These are phyloP conservation scores for Populus trichocarpa DNA, from an alignment of 441 rosid species.

Conservation along the genomic window DNA sequence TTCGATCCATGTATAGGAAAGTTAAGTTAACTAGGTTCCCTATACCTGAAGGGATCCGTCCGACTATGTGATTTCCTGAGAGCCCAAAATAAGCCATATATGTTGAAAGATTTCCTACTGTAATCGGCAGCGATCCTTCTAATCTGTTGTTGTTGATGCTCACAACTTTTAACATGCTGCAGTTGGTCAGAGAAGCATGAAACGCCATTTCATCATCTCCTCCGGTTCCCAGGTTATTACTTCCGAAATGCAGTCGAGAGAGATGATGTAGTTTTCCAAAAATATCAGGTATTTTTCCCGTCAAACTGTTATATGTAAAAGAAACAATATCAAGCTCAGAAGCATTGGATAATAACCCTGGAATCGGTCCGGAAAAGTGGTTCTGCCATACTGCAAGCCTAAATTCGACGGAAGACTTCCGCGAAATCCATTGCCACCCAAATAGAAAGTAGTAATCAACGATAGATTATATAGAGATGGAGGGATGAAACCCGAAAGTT, in stretches of 20 bases:
- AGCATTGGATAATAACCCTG: neutral
- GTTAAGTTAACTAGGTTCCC: neutral
- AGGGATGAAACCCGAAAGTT: neutral
- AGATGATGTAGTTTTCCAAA: neutral
- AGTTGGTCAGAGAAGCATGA: neutral
- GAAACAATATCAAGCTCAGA: neutral
- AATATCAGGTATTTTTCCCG: neutral
- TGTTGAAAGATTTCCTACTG: neutral
- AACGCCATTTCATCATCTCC: neutral
- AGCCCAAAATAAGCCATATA: neutral
- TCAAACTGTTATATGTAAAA: neutral
- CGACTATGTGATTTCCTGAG: neutral
- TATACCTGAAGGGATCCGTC: neutral
- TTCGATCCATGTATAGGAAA: neutral
- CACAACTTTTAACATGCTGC: neutral
- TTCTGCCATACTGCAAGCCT: neutral
- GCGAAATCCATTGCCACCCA: neutral
- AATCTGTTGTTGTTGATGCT: neutral
- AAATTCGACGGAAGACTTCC: neutral
- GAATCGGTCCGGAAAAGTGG: neutral
- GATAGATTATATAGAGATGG: neutral
- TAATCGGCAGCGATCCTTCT: neutral
- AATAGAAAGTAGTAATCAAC: neutral
- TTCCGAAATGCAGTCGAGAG: neutral
- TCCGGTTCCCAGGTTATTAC: neutral